Evolutionary conservation across 2,329 filamentous ascomycete species (phyloP), one percentile per base, ranked within the genome.

Genomic region (Ophiostoma perfectum): DNA sequence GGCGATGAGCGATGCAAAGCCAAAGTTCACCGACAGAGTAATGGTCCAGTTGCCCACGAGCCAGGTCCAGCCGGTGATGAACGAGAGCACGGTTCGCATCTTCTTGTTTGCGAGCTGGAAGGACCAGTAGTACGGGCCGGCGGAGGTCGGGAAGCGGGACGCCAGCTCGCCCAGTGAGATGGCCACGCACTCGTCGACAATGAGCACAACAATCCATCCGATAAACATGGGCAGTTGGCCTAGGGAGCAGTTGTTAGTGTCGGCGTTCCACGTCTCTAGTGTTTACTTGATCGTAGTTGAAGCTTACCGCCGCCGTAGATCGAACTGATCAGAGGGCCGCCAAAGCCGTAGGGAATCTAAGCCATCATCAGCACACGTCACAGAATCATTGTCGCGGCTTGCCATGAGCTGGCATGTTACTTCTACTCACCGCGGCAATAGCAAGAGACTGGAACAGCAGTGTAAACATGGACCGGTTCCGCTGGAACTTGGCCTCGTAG

Each of bases 1-100:
- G 68, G 85, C 80, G 69, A 85, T 77, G 76, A 86, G 84, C 72
- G 92, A 85, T 0, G 88, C 90, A 3, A 90, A 92, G 6, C 89
- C 90, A 74, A 92, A 93, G 80, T 91, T 91, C 75, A 92, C 90
- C n/a, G 89, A 85, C n/a, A 92, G 81, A 0, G 90, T 92, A 73
- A 93, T 93, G 72, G 89, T 92, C 76, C 92, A 89, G 78, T 93
- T 93, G 69, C 91, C 91, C 66, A 92, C 87, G 18, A 91, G 84
- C 75, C 90, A 93, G 36, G 89, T 81, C 90, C 90, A 93, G 70
- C 90, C 90, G 72, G 87, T 90, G 70, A 90, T 85, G 86, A 88
- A 92, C 44, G 87, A 87, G 16, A 88, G 81, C 16, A 90, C 78
- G 58, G 83, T 84, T 67, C 89, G 86, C 79, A 85, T 89, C 16